Evolutionary conservation across 176 grass and related monocot species (phyloP).

Genomic region (Oropetium thomaeum): DNA sequence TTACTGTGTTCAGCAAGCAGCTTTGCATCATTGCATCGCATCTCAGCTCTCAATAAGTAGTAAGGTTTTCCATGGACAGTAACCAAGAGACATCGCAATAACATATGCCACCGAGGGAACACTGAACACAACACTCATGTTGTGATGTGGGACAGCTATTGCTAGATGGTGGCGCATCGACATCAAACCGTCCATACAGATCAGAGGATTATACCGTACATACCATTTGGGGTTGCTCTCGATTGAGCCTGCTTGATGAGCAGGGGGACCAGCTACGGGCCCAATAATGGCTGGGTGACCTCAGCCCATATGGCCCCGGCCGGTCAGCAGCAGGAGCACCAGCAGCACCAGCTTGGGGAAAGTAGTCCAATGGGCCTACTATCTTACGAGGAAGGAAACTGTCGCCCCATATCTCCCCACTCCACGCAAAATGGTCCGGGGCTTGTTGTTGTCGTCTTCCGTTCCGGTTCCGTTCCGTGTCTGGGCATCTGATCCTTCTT

Average conservation of each 20-base stretch:
- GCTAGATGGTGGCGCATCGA: slow-evolving; percentile 6
- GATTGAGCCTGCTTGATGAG: no score
- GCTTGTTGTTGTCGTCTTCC: no score
- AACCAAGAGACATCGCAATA: not conserved
- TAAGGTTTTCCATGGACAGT: no score
- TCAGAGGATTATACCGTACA: no score
- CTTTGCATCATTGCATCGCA: slow-evolving; percentile 32
- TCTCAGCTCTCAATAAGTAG: not conserved
- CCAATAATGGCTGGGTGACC: not conserved
- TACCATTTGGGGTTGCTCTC: no score
- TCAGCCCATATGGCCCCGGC: no score
- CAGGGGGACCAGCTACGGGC: not conserved
- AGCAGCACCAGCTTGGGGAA: not conserved
- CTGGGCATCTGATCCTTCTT: not conserved
- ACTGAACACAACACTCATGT: not conserved
- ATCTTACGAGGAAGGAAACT: not conserved
- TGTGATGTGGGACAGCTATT: not conserved
- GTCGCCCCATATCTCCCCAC: not conserved
- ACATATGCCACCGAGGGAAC: not conserved
- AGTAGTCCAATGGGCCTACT: not conserved
- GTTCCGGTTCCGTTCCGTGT: not conserved
- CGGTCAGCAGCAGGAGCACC: no score
- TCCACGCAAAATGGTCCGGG: not conserved
- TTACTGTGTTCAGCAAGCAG: not conserved
- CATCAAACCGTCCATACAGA: slow-evolving; percentile 11